A percentile compares a stretch with the other conserved stretches of the same genome.
phyloP scores from a whole-genome alignment of 2,329 filamentous ascomycete genomes.

The Paraconiothyrium sp. region DNA sequence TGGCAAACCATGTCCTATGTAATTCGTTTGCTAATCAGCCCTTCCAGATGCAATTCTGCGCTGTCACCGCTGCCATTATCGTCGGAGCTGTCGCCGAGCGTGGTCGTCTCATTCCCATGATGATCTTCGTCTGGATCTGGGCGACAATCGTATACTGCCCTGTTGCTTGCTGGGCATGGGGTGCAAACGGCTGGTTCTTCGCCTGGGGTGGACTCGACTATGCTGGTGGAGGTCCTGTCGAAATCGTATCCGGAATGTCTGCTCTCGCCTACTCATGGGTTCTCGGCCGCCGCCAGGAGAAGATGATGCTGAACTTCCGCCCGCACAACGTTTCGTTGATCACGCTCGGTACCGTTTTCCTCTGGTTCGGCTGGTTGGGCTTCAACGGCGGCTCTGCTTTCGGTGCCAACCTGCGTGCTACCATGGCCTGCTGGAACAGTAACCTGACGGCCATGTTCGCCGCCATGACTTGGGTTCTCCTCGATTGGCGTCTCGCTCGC shows the following conservation, averaged over 20 bases:
- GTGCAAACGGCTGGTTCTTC: constrained; percentile 90
- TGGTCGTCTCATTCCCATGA: constrained; percentile 87
- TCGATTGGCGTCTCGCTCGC: constrained; percentile 91
- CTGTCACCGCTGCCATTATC: constrained; percentile 88
- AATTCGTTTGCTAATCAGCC: constrained; percentile 22
- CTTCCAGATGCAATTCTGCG: constrained; percentile 92
- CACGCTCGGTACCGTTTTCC: constrained; percentile 90
- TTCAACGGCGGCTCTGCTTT: constrained; percentile 98
- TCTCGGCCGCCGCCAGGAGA: constrained; percentile 94
- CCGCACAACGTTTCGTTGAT: constrained; percentile 99
- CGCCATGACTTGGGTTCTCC: constrained; percentile 90
- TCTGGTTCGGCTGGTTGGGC: constrained; percentile 98
- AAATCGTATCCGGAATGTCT: constrained; percentile 93
- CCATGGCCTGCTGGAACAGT: constrained; percentile 98
- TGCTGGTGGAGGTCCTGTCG: constrained; percentile 94
- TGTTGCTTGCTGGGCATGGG: constrained; percentile 96
- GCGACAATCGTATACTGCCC: constrained; percentile 98
- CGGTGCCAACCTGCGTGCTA: constrained; percentile 90
- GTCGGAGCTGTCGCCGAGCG: constrained; percentile 94
- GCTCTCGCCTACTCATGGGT: constrained; percentile 96
- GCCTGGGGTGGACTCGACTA: constrained; percentile 94
- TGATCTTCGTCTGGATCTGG: constrained; percentile 98
- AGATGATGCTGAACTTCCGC: constrained; percentile 99
- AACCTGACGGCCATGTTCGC: constrained; percentile 93
- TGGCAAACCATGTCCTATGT: constrained; percentile 22